Conservation (phyloP, 352 stramenopile genomes). For the Phytopythium chamaehyphon region DNA sequence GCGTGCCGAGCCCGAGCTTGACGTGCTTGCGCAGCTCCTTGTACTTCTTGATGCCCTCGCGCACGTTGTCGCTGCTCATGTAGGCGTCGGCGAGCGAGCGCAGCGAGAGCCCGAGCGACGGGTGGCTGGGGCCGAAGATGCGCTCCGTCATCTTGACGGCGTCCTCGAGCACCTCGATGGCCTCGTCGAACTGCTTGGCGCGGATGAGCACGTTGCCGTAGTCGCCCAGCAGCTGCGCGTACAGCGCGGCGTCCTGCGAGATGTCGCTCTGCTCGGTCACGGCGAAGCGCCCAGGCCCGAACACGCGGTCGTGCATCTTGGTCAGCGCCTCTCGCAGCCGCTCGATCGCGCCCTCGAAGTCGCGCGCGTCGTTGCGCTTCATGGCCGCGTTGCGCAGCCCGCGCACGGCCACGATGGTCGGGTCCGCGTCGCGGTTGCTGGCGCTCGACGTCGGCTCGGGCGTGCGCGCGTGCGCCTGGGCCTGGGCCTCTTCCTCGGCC, state of each 20-base stretch:
- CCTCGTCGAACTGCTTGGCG: slow-evolving; percentile 69
- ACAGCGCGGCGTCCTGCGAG: slow-evolving; percentile 67
- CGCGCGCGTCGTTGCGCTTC: slow-evolving; percentile 61
- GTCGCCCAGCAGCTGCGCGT: slow-evolving; percentile 77
- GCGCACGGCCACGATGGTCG: slow-evolving; percentile 59
- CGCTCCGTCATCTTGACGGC: slow-evolving; percentile 66
- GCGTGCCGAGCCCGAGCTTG: slow-evolving; percentile 51
- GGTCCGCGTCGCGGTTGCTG: slow-evolving; percentile 45
- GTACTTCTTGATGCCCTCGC: slow-evolving; percentile 64
- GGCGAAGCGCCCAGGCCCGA: slow-evolving; percentile 37
- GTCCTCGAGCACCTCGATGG: slow-evolving; percentile 74
- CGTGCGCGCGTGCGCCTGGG: slow-evolving; percentile 3
- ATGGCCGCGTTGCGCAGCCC: slow-evolving; percentile 70
- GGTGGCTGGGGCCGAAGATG: slow-evolving; percentile 78
- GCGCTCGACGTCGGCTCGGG: slow-evolving; percentile 20
- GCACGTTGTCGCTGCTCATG: slow-evolving; percentile 68
- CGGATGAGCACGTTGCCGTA: slow-evolving; percentile 74
- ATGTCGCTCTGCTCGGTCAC: slow-evolving; percentile 55
- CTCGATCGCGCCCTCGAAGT: slow-evolving; percentile 44
- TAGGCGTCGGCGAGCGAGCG: slow-evolving; percentile 79
- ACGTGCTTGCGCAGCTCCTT: slow-evolving; percentile 70
- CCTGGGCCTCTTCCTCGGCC: not conserved
- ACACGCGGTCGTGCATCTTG: slow-evolving; percentile 65
- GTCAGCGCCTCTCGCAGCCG: slow-evolving; percentile 68
- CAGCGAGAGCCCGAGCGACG: slow-evolving; percentile 68